Conservation (phyloP, 2,329 filamentous ascomycete species). For the Alternaria infectoria region DNA sequence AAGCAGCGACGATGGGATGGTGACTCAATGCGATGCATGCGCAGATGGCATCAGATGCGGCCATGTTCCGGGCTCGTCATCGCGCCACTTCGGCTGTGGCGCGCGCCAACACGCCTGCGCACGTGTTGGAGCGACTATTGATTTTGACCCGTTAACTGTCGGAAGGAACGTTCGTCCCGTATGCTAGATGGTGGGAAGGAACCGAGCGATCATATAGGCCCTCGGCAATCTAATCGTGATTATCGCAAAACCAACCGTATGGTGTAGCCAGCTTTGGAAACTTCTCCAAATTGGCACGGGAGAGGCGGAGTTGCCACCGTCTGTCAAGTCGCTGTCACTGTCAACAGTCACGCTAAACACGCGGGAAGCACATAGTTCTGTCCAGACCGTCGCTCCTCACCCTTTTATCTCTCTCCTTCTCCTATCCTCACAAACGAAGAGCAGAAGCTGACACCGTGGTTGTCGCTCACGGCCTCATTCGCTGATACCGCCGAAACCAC, state of each 20-base stretch:
- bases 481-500: neutral
- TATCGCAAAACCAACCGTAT: neutral
- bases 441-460: neutral
- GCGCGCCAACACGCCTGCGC: neutral
- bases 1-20: neutral
- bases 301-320: neutral
- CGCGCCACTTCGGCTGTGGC: slow-evolving; percentile 9
- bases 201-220: neutral
- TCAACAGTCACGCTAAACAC: neutral
- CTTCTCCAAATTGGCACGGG: neutral
- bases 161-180: neutral
- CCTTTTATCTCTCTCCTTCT: neutral
- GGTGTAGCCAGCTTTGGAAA: neutral
- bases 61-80: slow-evolving; percentile 2
- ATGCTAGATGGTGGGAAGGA: neutral
- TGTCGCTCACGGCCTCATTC: neutral
- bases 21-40: slow-evolving; percentile 7
- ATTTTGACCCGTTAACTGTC: neutral
- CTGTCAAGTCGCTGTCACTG: neutral
- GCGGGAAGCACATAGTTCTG: neutral
- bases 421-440: neutral
- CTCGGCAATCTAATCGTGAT: neutral
- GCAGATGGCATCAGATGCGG: neutral
- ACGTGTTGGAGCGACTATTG: neutral
- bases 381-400: neutral